Percentiles rank a stretch among this genome's conserved stretches.
phyloP scores from a whole-genome alignment of 306 rosid genomes.

The Vachellia collinsii region DNA sequence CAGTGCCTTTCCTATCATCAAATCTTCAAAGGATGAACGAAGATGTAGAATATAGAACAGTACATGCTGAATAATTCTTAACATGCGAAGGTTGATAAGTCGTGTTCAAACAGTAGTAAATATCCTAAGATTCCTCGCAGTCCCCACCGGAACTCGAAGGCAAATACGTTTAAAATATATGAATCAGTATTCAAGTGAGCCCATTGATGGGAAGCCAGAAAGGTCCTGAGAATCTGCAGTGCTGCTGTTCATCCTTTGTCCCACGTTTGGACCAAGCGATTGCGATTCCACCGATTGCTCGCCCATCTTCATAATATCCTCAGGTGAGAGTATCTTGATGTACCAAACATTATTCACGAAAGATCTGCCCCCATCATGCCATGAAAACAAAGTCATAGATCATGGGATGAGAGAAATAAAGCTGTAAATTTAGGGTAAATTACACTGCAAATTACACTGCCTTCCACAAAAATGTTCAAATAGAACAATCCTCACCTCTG shows the following conservation, averaged over 20 bases:
- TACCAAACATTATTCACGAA: slow-evolving; percentile 86
- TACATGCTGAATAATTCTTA: slow-evolving; percentile 10
- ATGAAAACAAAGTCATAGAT: slow-evolving; percentile 11
- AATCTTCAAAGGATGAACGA: slow-evolving; percentile 33
- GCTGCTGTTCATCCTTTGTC: slow-evolving; percentile 58
- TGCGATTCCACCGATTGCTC: slow-evolving; percentile 59
- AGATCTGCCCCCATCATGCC: slow-evolving; percentile 54
- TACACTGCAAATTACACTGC: background rate
- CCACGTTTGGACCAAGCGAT: slow-evolving; percentile 52
- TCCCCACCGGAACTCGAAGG: slow-evolving; percentile 31
- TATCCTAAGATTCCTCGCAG: slow-evolving; percentile 29
- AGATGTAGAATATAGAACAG: slow-evolving; percentile 11
- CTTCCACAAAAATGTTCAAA: background rate
- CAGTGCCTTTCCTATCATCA: slow-evolving; percentile 20
- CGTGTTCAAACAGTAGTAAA: slow-evolving; percentile 30
- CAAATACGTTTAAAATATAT: slow-evolving; percentile 14
- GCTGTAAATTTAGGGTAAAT: background rate
- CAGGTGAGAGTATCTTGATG: slow-evolving; percentile 83
- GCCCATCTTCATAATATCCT: slow-evolving; percentile 85
- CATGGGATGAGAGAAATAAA: background rate
- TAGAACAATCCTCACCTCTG: background rate
- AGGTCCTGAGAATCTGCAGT: slow-evolving; percentile 58
- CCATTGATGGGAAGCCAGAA: slow-evolving; percentile 71
- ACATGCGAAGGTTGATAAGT: background rate
- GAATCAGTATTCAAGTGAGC: slow-evolving; percentile 71